A percentile compares a stretch with the other conserved stretches of the same genome.
These are phyloP conservation scores for Nakazawaea pomicola DNA, from an alignment of 805 yeast genomes.

Conservation along the genomic window DNA sequence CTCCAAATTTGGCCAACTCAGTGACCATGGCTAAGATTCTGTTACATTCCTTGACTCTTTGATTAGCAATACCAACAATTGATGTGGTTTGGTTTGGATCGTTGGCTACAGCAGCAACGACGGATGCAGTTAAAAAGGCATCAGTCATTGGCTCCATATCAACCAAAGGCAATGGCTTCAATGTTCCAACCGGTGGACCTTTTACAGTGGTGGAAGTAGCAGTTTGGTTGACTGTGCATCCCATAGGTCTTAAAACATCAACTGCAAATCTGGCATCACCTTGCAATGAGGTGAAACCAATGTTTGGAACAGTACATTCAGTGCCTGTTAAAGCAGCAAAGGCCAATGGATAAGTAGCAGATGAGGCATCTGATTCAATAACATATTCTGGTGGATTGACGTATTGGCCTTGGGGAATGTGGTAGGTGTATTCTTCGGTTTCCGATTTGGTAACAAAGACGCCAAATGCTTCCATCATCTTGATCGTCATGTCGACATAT, in stretches of 20 bases:
- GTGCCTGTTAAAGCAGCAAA: conserved; percentile 96
- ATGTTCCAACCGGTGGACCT: conserved; percentile 71
- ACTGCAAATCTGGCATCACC: conserved; percentile 97
- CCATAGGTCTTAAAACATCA: conserved; percentile 93
- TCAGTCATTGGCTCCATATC: conserved; percentile 99
- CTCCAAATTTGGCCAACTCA: conserved; percentile 88
- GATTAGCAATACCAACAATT: conserved; percentile 95
- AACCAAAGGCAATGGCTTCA: conserved; percentile 66
- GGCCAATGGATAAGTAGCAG: conserved; percentile 97
- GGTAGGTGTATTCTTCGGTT: conserved; percentile 78
- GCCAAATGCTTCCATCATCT: conserved; percentile 92
- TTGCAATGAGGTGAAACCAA: conserved; percentile 86
- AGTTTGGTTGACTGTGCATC: conserved; percentile 82
- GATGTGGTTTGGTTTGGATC: conserved; percentile 55
- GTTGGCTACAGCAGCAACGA: conserved; percentile 90
- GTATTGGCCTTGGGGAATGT: conserved; percentile 82
- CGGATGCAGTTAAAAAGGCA: conserved; percentile 94
- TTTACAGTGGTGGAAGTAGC: conserved; percentile 85
- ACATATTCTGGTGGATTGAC: conserved; percentile 79
- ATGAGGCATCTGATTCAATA: conserved; percentile 94
- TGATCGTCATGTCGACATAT: conserved; percentile 95
- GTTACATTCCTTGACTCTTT: conserved; percentile 96
- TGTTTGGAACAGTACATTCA: conserved; percentile 88
- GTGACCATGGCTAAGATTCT: conserved; percentile 92
- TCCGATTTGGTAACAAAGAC: conserved; percentile 63